phyloP scores from a whole-genome alignment of 257 asterid species.

The Rhazya stricta region DNA sequence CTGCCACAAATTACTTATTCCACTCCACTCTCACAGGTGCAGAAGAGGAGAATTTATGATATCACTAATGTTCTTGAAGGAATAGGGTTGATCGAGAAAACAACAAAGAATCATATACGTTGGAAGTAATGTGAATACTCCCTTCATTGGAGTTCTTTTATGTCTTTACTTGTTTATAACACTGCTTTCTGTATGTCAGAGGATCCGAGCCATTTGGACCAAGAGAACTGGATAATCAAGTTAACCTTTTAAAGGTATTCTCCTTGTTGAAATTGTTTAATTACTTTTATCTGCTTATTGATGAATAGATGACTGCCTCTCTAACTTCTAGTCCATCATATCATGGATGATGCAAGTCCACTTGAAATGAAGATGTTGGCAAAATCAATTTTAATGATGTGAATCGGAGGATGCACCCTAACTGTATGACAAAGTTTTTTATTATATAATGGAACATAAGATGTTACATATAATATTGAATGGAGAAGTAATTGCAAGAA shows the following conservation, averaged over 20 bases:
- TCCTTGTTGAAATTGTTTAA: not conserved
- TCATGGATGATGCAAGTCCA: not conserved
- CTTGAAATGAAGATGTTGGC: not conserved
- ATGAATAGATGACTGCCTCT: not conserved
- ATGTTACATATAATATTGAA: not conserved
- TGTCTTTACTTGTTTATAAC: constrained; percentile 23
- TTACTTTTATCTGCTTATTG: not conserved
- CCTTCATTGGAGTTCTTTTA: constrained; percentile 7
- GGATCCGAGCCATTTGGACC: constrained; percentile 37
- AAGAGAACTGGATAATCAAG: constrained; percentile 33
- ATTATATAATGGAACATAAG: not conserved
- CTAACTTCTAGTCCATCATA: not conserved
- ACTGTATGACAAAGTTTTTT: not conserved
- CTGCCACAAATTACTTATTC: not conserved
- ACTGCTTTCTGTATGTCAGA: constrained; percentile 35
- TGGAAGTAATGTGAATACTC: constrained; percentile 52
- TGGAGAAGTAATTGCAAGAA: not conserved
- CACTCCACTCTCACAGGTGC: constrained; percentile 47
- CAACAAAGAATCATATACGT: constrained; percentile 64
- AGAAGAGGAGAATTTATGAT: constrained; percentile 84
- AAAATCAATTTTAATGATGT: not conserved
- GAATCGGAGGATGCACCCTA: not conserved
- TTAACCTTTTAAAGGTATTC: constrained; percentile 52
- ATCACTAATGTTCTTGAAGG: constrained; percentile 94
- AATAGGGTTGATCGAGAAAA: constrained; percentile 66